Evolutionary conservation across 805 yeast species (phyloP).

Genomic region (Sugiyamaella boreocaroliniensis): DNA sequence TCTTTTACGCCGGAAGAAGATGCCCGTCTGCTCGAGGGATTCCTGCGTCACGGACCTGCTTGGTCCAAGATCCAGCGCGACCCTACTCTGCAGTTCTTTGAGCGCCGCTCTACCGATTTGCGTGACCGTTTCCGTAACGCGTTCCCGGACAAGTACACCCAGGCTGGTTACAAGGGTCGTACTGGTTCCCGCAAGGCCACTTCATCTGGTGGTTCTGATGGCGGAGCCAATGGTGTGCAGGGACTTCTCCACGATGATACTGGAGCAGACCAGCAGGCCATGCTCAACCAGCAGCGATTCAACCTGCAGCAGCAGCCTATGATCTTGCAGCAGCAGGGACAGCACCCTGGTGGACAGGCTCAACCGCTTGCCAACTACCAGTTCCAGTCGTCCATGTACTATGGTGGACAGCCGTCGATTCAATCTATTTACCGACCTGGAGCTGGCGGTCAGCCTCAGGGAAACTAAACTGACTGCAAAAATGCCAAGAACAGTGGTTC

Average conservation of each 20-base stretch:
- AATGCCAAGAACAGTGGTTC: not conserved
- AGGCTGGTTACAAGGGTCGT: slow-evolving; percentile 40
- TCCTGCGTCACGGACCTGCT: slow-evolving; percentile 38
- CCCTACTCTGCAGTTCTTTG: slow-evolving; percentile 31
- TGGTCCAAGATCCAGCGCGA: slow-evolving; percentile 43
- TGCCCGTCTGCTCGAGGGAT: slow-evolving; percentile 37
- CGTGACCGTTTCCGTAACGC: slow-evolving; percentile 41
- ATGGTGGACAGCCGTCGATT: slow-evolving; percentile 1
- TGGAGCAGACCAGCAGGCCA: slow-evolving; percentile 2
- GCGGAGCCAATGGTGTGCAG: slow-evolving; percentile 1
- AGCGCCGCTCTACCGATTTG: slow-evolving; percentile 38
- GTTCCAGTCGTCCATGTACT: slow-evolving; percentile 8
- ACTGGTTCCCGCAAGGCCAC: slow-evolving; percentile 4
- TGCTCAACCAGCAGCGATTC: slow-evolving; percentile 6
- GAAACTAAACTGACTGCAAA: not conserved
- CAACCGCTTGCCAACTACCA: slow-evolving; percentile 1
- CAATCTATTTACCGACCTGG: slow-evolving; percentile 3
- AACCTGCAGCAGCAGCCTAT: slow-evolving; percentile 1
- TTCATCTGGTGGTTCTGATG: not conserved
- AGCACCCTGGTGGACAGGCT: slow-evolving; percentile 3
- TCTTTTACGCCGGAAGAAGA: slow-evolving; percentile 39
- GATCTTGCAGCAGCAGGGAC: slow-evolving; percentile 5
- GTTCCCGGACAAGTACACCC: slow-evolving; percentile 38
- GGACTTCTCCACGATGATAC: not conserved
- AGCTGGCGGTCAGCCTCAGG: slow-evolving; percentile 6